Evolutionary conservation across 2,329 filamentous ascomycete species (phyloP).

Genomic region (Clonostachys solani): DNA sequence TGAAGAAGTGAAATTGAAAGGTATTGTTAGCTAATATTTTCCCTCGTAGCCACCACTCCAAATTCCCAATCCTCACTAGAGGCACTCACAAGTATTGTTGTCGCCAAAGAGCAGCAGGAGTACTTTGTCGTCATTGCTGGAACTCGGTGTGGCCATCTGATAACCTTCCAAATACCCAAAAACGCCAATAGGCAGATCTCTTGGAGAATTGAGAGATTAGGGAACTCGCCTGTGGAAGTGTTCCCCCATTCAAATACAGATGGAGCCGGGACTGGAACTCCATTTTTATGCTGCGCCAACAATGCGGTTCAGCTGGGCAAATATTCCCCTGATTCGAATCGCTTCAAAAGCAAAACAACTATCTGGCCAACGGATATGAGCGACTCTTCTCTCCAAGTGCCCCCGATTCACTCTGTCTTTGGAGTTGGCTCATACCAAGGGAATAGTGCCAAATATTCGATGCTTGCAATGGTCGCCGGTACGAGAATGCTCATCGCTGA

Average conservation of each 20-base stretch:
- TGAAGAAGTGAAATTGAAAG: background rate
- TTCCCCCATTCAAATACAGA: conserved; percentile 14
- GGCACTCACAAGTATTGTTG: conserved; percentile 40
- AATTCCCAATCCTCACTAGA: conserved; percentile 17
- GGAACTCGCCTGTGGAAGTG: conserved; percentile 27
- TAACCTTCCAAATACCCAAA: conserved; percentile 26
- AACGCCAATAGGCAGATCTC: conserved; percentile 11
- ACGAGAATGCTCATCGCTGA: conserved; percentile 48
- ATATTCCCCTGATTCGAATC: conserved; percentile 17
- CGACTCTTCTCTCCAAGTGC: conserved; percentile 37
- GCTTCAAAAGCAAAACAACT: conserved; percentile 33
- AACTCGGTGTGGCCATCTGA: conserved; percentile 46
- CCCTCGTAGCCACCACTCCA: no score
- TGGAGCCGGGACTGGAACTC: conserved; percentile 11
- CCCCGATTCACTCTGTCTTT: conserved; percentile 42
- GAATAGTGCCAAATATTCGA: conserved; percentile 32
- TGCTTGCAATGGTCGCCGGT: conserved; percentile 40
- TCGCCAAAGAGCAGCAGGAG: conserved; percentile 16
- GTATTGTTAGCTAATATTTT: background rate
- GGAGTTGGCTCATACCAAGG: conserved; percentile 31
- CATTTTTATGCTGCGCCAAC: conserved; percentile 45
- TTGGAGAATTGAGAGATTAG: conserved; percentile 24
- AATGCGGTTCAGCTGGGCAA: conserved; percentile 36
- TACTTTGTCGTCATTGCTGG: conserved; percentile 34
- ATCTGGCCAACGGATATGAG: conserved; percentile 49